Conservation (phyloP, 2,329 filamentous ascomycete species). For the Bisporella sp. region DNA sequence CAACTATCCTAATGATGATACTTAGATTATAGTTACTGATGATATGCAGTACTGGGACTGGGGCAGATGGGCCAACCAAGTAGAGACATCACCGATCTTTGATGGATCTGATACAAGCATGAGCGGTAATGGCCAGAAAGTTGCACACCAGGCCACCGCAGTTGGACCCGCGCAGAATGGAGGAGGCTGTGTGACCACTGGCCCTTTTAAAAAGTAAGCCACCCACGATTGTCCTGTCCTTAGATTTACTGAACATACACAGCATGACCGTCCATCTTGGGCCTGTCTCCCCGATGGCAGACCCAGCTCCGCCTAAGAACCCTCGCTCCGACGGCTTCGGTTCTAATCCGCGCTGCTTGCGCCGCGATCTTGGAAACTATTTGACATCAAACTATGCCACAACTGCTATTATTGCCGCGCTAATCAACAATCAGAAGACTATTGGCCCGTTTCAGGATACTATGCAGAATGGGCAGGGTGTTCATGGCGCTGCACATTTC, state of each 20-base stretch:
- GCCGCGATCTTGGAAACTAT: conserved; percentile 33
- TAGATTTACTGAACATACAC: conserved; percentile 13
- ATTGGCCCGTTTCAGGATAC: conserved; percentile 37
- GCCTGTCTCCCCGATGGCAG: conserved; percentile 30
- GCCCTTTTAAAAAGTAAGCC: conserved; percentile 31
- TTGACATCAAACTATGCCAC: conserved; percentile 32
- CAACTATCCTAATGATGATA: conserved; percentile 25
- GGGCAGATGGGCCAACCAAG: conserved; percentile 37
- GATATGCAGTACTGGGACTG: conserved; percentile 35
- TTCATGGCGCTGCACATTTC: conserved; percentile 36
- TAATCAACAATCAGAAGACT: conserved; percentile 31
- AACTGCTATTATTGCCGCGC: conserved; percentile 29
- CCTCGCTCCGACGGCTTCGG: background rate
- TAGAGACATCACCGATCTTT: conserved; percentile 42
- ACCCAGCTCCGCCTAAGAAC: background rate
- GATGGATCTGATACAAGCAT: conserved; percentile 44
- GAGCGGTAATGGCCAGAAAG: conserved; percentile 38
- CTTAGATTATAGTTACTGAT: conserved; percentile 14
- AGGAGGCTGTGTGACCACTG: conserved; percentile 44
- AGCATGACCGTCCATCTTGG: conserved; percentile 35
- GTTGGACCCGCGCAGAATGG: conserved; percentile 27
- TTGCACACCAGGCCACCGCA: conserved; percentile 16
- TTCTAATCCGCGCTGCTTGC: conserved; percentile 37
- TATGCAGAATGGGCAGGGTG: conserved; percentile 37
- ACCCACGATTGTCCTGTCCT: background rate